Evolutionary conservation across 371 early-diverging fungal species (phyloP).

Genomic region (Circinella umbellata): DNA sequence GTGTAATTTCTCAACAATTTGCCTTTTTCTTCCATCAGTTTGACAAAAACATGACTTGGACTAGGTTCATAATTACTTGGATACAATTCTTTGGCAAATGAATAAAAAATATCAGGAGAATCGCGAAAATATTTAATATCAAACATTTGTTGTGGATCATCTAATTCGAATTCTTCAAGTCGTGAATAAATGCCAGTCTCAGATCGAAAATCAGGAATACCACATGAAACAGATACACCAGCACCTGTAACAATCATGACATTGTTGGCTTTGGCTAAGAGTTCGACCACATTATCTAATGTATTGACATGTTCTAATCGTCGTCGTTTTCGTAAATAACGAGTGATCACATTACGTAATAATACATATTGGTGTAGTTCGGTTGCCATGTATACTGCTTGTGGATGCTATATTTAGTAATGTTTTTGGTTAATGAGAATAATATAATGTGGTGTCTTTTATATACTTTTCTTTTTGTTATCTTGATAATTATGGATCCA

Average conservation of each 20-base stretch:
- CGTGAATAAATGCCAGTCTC: constrained; percentile 94
- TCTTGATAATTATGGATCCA: not conserved
- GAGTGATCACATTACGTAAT: constrained; percentile 53
- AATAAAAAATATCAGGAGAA: constrained; percentile 89
- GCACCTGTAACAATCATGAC: constrained; percentile 95
- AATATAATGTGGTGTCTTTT: too few relatives aligned
- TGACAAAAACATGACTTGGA: constrained; percentile 92
- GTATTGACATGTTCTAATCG: constrained; percentile 67
- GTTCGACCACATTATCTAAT: constrained; percentile 72
- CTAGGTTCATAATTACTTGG: constrained; percentile 93
- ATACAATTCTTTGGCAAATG: constrained; percentile 91
- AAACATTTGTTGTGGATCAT: constrained; percentile 92
- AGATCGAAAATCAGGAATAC: constrained; percentile 99
- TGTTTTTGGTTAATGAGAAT: too few relatives aligned
- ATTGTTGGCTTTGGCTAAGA: constrained; percentile 68
- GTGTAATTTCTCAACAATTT: constrained; percentile 95
- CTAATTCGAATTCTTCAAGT: constrained; percentile 74
- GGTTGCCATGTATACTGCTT: constrained; percentile 35
- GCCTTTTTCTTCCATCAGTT: constrained; percentile 79
- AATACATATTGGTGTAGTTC: constrained; percentile 57
- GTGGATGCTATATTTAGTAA: constrained; percentile 35
- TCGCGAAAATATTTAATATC: constrained; percentile 87
- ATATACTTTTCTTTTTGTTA: not conserved
- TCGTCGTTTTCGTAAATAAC: constrained; percentile 62
- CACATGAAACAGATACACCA: constrained; percentile 93